Conservation (phyloP, 2,329 filamentous ascomycete genomes). For the Exophiala aquamarina region DNA sequence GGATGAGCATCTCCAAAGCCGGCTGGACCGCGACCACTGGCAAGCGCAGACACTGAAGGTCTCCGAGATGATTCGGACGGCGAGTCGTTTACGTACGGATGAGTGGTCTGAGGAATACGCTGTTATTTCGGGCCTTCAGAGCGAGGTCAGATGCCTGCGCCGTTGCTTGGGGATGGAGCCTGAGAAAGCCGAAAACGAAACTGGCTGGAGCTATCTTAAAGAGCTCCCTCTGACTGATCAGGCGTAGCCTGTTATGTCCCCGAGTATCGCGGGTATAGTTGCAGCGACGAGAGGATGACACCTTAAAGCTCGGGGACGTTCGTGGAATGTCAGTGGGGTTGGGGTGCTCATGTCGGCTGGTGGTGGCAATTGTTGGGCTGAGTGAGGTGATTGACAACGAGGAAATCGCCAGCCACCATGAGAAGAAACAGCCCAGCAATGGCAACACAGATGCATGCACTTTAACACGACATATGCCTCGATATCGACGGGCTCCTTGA, state of each 20-base stretch:
- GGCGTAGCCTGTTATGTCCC: not conserved
- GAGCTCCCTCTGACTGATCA: slow-evolving; percentile 37
- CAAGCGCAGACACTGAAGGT: slow-evolving; percentile 48
- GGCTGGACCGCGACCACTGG: slow-evolving; percentile 52
- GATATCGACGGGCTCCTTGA: no score
- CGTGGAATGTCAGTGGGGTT: no score
- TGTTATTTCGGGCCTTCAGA: slow-evolving; percentile 47
- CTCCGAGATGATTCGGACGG: slow-evolving; percentile 50
- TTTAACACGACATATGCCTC: no score
- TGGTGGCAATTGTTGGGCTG: no score
- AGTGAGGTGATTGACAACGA: no score
- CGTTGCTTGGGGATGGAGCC: slow-evolving; percentile 49
- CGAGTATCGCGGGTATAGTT: no score
- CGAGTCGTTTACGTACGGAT: slow-evolving; percentile 47
- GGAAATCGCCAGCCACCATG: no score
- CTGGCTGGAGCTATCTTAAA: slow-evolving; percentile 49
- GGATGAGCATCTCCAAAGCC: slow-evolving; percentile 48
- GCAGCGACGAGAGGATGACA: no score
- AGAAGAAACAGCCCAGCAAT: no score
- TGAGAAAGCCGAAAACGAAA: slow-evolving; percentile 50
- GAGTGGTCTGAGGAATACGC: slow-evolving; percentile 47
- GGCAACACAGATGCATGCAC: no score
- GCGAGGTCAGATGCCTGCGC: slow-evolving; percentile 49
- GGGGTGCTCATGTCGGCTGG: no score
- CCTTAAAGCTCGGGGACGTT: no score